Base-by-base conservation (phyloP, 495 filamentous ascomycete species). In the Penicillium lividum region DNA sequence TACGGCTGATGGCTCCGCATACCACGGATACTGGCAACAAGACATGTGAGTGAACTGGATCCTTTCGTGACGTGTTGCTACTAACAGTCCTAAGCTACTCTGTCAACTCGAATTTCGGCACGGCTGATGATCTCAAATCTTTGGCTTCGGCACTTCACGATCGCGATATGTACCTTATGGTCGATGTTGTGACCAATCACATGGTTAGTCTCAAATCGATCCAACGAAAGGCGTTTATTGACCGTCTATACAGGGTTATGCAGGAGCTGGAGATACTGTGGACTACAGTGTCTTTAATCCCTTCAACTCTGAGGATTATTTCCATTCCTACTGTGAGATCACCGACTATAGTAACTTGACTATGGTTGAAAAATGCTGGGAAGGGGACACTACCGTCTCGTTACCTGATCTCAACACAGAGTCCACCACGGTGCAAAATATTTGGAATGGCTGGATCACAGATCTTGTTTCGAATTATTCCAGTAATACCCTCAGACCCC, bases 111-210 rank as follows among this genome's bases (percentile, higher is more conserved):
- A 80, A 89, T 58, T 87, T 87, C 53, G 89, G 89, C 25, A 84
- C 84, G 0, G 76, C 77, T n/a, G 80, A 78, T 18, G 88, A 92
- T 62, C 70, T 93, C 33, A 79, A 78, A 42, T 81, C 77, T 7
- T 75, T 92, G 10, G 80, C 82, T 47, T 72, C 65, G 28, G 84
- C 83, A 5, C 71, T 84, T 42, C 88, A 91, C 58, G 70, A 79
- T 7, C 80, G 84, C 25, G 82, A 79, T 22, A 90, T 91, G 84
- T 78, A 84, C 66, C 74, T 92, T 30, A 92, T 92, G 89, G 84
- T 91, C 27, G 89, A 93, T 60, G 79, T 92, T 0, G 89, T 92
- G 9, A 82, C 86, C 16, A 94, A 94, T 66, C 88, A 94, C 64
- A 84, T 92, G 80, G 80, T 83, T 51, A 58, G 71, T 60, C 28